These are phyloP conservation scores for Pythium dissotocum DNA, from an alignment of 352 stramenopile species.

Conservation along the genomic window DNA sequence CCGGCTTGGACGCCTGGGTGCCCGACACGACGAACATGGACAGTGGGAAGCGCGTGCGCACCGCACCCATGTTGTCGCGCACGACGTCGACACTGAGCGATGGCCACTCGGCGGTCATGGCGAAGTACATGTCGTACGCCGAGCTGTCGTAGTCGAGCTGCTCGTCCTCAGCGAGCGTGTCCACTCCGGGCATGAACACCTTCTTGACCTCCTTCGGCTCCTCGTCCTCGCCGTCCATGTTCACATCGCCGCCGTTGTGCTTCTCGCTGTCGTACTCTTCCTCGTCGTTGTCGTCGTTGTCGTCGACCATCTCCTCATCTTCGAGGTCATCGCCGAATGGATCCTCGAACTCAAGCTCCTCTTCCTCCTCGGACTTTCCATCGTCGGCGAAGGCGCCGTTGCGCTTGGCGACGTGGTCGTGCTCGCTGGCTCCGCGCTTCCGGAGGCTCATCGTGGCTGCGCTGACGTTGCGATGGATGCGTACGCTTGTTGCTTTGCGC, in stretches of 20 bases:
- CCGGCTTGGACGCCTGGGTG: constrained; percentile 91
- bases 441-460: constrained; percentile 62
- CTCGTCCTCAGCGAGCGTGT: constrained; percentile 91
- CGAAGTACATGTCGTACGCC: constrained; percentile 99
- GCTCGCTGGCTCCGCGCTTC: constrained; percentile 64
- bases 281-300: constrained; percentile 59
- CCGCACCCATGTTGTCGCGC: constrained; percentile 93
- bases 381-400: constrained; percentile 40
- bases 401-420: constrained; percentile 53
- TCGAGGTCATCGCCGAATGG: constrained; percentile 89
- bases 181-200: constrained; percentile 94
- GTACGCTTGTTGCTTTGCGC: constrained; percentile 12
- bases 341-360: constrained; percentile 87
- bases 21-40: constrained; percentile 95
- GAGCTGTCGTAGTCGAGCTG: constrained; percentile 98
- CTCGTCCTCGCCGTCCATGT: constrained; percentile 63
- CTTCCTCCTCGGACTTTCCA: constrained; percentile 38
- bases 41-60: constrained; percentile 94
- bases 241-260: constrained; percentile 55
- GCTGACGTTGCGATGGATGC: background rate
- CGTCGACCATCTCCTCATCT: constrained; percentile 90
- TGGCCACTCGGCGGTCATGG: constrained; percentile 97
- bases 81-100: constrained; percentile 98
- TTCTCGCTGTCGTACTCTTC: constrained; percentile 54
- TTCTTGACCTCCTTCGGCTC: constrained; percentile 66